Percentiles rank a stretch among this genome's conserved stretches.
phyloP scores from a whole-genome alignment of 768 basidiomycete species.

The Daedaleopsis nitida region DNA sequence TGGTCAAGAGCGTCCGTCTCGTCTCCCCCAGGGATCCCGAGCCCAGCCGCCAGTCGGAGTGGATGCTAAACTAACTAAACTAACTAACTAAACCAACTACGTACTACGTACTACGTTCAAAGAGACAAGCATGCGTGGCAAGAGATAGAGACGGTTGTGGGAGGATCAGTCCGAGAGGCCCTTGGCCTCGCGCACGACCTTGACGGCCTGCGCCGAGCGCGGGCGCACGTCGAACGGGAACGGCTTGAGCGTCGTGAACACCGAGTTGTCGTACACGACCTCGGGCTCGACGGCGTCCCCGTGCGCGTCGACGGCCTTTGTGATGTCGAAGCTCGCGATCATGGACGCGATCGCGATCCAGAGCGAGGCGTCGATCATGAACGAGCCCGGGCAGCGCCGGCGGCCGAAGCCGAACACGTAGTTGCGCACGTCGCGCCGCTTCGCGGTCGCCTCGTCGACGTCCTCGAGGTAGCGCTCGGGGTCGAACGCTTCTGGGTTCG shows the following conservation, averaged over 20 bases:
- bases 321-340: conserved; percentile 26
- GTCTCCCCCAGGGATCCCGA: no score
- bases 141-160: not conserved
- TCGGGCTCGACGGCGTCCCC: conserved; percentile 35
- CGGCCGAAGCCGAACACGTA: conserved; percentile 35
- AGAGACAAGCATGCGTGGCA: no score
- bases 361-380: conserved; percentile 26
- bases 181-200: conserved; percentile 20
- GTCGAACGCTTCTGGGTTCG: conserved; percentile 50
- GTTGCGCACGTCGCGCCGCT: conserved; percentile 42
- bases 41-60: no score
- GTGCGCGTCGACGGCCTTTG: conserved; percentile 23
- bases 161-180: conserved; percentile 14
- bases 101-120: no score
- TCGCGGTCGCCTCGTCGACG: conserved; percentile 20
- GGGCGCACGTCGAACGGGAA: conserved; percentile 55
- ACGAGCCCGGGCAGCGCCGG: conserved; percentile 27
- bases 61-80: no score
- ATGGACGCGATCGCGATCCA: conserved; percentile 29
- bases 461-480: conserved; percentile 52
- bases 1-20: no score
- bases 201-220: conserved; percentile 40
- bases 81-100: no score
- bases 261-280: conserved; percentile 58
- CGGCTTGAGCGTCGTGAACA: conserved; percentile 61